Percentiles rank a stretch among this genome's conserved stretches.
Conservation (phyloP, 2,329 filamentous ascomycete genomes). For the Drechslerella coelobrocha region DNA sequence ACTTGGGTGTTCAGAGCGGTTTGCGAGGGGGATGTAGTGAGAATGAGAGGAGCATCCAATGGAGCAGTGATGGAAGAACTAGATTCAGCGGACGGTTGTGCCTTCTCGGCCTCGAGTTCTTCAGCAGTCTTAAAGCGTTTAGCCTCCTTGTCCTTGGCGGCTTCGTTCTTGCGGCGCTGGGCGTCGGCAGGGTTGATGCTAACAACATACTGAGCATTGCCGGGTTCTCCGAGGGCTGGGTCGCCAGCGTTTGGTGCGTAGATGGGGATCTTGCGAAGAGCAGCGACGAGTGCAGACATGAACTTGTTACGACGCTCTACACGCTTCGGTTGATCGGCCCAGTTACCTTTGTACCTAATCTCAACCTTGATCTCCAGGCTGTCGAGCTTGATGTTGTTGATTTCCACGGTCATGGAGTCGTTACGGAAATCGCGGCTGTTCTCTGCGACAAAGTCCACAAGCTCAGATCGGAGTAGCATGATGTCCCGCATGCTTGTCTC, state of each 20-base stretch:
- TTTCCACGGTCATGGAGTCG: slow-evolving; percentile 74
- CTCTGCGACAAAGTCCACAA: slow-evolving; percentile 86
- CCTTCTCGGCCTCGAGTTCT: slow-evolving; percentile 34
- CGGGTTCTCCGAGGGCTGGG: slow-evolving; percentile 63
- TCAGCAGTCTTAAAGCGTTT: slow-evolving; percentile 60
- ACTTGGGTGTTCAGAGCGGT: slow-evolving; percentile 28
- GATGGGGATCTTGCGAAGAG: slow-evolving; percentile 86
- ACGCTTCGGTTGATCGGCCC: slow-evolving; percentile 62
- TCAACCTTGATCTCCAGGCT: slow-evolving; percentile 83
- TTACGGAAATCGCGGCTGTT: slow-evolving; percentile 91
- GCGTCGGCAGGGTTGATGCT: slow-evolving; percentile 74
- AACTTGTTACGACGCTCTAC: slow-evolving; percentile 76
- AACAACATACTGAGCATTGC: slow-evolving; percentile 84
- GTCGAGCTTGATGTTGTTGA: slow-evolving; percentile 82
- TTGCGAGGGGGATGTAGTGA: slow-evolving; percentile 45
- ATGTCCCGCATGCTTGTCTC: slow-evolving; percentile 67
- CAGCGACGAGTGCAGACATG: slow-evolving; percentile 88
- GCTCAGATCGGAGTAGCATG: slow-evolving; percentile 74
- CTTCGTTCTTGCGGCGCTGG: slow-evolving; percentile 67
- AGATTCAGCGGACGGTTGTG: slow-evolving; percentile 4
- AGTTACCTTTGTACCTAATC: slow-evolving; percentile 67
- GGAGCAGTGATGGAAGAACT: background rate
- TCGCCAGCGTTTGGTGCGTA: slow-evolving; percentile 77
- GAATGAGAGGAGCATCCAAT: slow-evolving; percentile 24
- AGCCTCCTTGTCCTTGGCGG: slow-evolving; percentile 68